phyloP scores from a whole-genome alignment of 2,329 filamentous ascomycete species.

The Aureobasidium leucospermi region DNA sequence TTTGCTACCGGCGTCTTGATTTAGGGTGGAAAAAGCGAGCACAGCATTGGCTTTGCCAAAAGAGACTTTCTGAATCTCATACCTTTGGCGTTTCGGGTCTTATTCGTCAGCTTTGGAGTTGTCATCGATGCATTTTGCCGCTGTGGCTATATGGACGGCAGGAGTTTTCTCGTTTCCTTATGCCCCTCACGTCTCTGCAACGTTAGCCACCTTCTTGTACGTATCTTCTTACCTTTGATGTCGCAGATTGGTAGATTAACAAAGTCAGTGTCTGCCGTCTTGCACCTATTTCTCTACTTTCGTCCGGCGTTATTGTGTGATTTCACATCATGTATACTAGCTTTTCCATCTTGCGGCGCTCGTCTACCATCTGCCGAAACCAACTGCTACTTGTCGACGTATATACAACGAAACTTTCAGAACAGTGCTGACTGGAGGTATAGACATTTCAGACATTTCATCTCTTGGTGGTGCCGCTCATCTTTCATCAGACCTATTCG shows the following conservation, averaged over 20 bases:
- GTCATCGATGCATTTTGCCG: conserved; percentile 13
- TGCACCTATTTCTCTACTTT: conserved; percentile 10
- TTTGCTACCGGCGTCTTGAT: conserved; percentile 14
- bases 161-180: conserved; percentile 13
- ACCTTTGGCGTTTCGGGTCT: conserved; percentile 12
- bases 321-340: conserved; percentile 12
- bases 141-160: conserved; percentile 11
- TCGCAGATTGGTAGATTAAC: conserved; percentile 20
- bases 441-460: conserved; percentile 12
- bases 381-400: neutral
- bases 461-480: conserved; percentile 7
- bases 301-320: conserved; percentile 14
- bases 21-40: conserved; percentile 12
- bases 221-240: conserved; percentile 17
- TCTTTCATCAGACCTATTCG: conserved; percentile 11
- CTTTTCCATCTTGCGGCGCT: conserved; percentile 1
- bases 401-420: neutral
- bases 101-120: conserved; percentile 11
- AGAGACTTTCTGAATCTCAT: conserved; percentile 3
- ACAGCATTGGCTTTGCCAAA: conserved; percentile 17
- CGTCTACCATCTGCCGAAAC: conserved; percentile 10
- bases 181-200: conserved; percentile 14
- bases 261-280: conserved; percentile 17
- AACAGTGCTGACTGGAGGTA: conserved; percentile 11
- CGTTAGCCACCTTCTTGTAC: conserved; percentile 17